These are phyloP conservation scores for Emericellopsis atlantica DNA, from an alignment of 2,329 filamentous ascomycete species.

Conservation along the genomic window DNA sequence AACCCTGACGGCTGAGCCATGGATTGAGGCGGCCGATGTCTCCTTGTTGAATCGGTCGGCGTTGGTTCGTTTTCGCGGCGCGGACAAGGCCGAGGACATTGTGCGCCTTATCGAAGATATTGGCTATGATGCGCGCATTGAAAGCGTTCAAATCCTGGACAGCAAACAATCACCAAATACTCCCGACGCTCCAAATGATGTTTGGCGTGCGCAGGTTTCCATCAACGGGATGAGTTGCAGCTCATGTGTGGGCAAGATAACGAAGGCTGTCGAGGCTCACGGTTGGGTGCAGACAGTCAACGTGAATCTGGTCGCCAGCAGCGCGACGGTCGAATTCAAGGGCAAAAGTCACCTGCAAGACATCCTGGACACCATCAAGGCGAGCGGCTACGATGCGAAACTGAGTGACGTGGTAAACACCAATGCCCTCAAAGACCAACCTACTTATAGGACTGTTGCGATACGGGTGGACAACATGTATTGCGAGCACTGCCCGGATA, in stretches of 20 bases:
- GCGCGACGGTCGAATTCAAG: slow-evolving; percentile 45
- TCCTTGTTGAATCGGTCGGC: slow-evolving; percentile 7
- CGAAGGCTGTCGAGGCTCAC: slow-evolving; percentile 39
- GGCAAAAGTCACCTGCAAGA: slow-evolving; percentile 16
- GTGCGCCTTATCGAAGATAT: neutral
- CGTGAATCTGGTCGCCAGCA: slow-evolving; percentile 57
- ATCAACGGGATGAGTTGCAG: slow-evolving; percentile 66
- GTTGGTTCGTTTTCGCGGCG: neutral
- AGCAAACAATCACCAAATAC: neutral
- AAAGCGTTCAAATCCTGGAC: neutral
- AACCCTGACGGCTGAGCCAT: slow-evolving; percentile 23
- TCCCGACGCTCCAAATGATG: neutral
- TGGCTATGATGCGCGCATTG: neutral
- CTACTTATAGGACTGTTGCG: slow-evolving; percentile 40
- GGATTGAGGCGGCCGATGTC: slow-evolving; percentile 36
- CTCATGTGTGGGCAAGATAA: slow-evolving; percentile 53
- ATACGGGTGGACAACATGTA: slow-evolving; percentile 62
- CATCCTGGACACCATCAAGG: slow-evolving; percentile 37
- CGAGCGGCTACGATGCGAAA: slow-evolving; percentile 53
- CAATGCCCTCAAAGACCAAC: slow-evolving; percentile 22
- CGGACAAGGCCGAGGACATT: neutral
- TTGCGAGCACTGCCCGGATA: slow-evolving; percentile 56
- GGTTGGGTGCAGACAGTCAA: slow-evolving; percentile 44
- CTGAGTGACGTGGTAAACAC: slow-evolving; percentile 36
- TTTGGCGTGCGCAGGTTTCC: slow-evolving; percentile 41